Evolutionary conservation across 2,329 filamentous ascomycete genomes (phyloP), one percentile per base, ranked within the genome.

Genomic region (Talaromyces marneffei): DNA sequence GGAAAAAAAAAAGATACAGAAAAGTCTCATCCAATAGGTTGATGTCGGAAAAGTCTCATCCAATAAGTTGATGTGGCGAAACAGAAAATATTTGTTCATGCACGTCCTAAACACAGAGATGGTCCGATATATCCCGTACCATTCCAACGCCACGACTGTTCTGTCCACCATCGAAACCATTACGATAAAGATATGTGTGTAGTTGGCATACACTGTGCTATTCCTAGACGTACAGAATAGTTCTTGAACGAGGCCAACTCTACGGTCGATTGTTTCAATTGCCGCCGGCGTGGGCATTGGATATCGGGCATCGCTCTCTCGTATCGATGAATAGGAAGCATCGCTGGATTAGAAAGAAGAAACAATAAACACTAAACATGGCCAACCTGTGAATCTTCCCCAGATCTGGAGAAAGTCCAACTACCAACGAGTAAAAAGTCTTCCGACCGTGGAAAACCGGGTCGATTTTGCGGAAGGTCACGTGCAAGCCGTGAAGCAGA

Each of bases 361-460:
- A 31, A n/a, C 9, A 31, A 53, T 23, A 23, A 53, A 20, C 1
- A 33, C 4, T 3, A 20, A n/a, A 29, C 16, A n/a, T 10, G n/a
- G n/a, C n/a, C n/a, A n/a, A n/a, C 14, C 42, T 48, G n/a, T 1
- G 18, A 12, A n/a, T 48, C 2, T 55, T 55, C 52, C 52, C 52
- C 52, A 40, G 18, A 55, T 39, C 20, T 52, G 48, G 29, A 35
- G 33, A 23, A 44, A 7, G 3, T 9, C 7, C 2, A 44, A n/a
- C n/a, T n/a, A n/a, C n/a, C n/a, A n/a, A n/a, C n/a, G 7, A 40
- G n/a, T 37, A 16, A 55, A 55, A 55, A 39, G 6, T 39, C 23
- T 55, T 8, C 52, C 33, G 35, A 40, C 52, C 52, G 52, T 55
- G 52, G 8, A 55, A 55, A 40, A 55, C 52, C 52, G 52, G 52